phyloP scores from a whole-genome alignment of 176 grass and related monocot species.

The Typha latifolia region DNA sequence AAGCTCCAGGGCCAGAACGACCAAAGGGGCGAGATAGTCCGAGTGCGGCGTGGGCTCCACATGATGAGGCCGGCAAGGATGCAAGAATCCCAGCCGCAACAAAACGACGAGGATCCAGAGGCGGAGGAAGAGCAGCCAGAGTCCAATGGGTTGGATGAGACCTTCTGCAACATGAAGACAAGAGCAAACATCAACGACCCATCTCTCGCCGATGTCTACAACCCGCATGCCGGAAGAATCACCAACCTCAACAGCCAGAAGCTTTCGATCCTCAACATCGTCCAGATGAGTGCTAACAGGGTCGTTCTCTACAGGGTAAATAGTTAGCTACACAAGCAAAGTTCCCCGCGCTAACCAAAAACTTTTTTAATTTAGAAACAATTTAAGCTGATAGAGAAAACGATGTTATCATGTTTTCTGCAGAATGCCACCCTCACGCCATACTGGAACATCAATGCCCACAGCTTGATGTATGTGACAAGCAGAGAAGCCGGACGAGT shows the following conservation, averaged over 20 bases:
- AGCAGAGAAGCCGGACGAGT: slow-evolving; percentile 10
- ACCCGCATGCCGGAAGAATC: slow-evolving; percentile 26
- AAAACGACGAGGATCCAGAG: background rate
- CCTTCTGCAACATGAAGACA: slow-evolving; percentile 20
- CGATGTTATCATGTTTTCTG: background rate
- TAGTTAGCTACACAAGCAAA: background rate
- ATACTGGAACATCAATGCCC: slow-evolving; percentile 38
- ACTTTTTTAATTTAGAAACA: background rate
- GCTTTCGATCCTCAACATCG: slow-evolving; percentile 24
- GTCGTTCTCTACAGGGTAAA: slow-evolving; percentile 28
- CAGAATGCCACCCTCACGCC: slow-evolving; percentile 30
- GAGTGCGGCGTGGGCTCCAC: background rate
- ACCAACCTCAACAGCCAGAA: slow-evolving; percentile 31
- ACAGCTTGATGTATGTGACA: slow-evolving; percentile 29
- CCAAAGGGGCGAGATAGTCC: slow-evolving; percentile 25
- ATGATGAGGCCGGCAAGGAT: background rate
- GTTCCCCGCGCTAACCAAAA: background rate
- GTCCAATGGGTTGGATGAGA: slow-evolving; percentile 24
- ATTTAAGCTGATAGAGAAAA: too few species aligned
- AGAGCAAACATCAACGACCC: slow-evolving; percentile 29
- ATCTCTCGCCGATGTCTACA: slow-evolving; percentile 24
- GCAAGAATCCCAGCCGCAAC: background rate
- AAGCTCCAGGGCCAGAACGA: slow-evolving; percentile 28
- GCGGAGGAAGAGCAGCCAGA: background rate
- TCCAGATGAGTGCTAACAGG: slow-evolving; percentile 33